Evolutionary conservation across 768 basidiomycete genomes (phyloP), one percentile per base, ranked within the genome.

Genomic region (Lentinus brumalis): DNA sequence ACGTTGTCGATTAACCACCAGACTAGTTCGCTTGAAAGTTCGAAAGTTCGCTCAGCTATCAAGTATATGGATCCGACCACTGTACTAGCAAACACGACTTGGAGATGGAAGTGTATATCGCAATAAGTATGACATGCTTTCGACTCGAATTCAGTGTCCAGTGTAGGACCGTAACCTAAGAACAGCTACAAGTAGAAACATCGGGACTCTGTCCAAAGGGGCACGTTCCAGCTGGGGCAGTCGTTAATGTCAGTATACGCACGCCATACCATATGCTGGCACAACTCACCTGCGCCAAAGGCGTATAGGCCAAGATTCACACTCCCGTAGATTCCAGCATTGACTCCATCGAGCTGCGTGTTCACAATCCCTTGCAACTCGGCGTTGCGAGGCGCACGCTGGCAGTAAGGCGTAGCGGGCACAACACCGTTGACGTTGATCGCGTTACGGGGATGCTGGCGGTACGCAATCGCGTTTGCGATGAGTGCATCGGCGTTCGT

Each of bases 401-500:
- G 80, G 71, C 84, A 86, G 72, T 83, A 85, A 15, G 79, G 74
- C n/a, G 77, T 80, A 12, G 79, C 79, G 2, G 80, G 81, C 42
- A 76, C 66, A 38, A 79, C 69, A 16, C 79, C 80, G 35, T 75
- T 70, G 44, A 82, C 72, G 49, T 77, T 67, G n/a, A 80, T 70
- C 0, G 79, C 75, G 57, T 79, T 77, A 42, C 81, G 75, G 3
- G 81, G 70, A 60, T 81, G 76, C 51, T 71, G 60, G n/a, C 78
- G 73, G 66, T 80, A 83, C 21, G 70, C 67, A 39, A 81, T 62
- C 8, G 81, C 81, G 40, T 77, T 74, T 21, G 74, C 70, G 60
- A 82, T 78, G 61, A 82, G 69, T 5, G 71, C 76, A 6, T 73
- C 70, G 52, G 59, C 61, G 72, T 82, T 81, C 10, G 53, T 68